A percentile compares a stretch with the other conserved stretches of the same genome.
Evolutionary conservation across 2,329 filamentous ascomycete genomes (phyloP).

Genomic region (Cladosporium sp.): DNA sequence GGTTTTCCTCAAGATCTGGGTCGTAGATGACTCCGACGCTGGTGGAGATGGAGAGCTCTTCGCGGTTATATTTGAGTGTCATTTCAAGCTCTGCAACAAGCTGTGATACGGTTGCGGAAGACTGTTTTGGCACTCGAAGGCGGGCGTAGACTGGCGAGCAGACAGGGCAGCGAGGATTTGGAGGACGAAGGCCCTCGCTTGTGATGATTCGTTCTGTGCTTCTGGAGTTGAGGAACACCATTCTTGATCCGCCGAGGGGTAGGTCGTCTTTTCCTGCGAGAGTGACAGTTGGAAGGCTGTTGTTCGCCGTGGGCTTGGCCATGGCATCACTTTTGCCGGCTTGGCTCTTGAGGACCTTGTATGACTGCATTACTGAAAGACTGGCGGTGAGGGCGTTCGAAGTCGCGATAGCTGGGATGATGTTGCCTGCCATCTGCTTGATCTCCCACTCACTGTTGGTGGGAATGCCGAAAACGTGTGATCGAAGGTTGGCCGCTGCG

Average conservation of each 20-base stretch:
- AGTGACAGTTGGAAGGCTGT: constrained; percentile 2
- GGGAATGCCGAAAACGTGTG: constrained; percentile 83
- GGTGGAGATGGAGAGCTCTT: constrained; percentile 70
- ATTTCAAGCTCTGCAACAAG: constrained; percentile 70
- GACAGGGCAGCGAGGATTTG: constrained; percentile 77
- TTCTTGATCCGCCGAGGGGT: constrained; percentile 47
- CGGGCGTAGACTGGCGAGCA: constrained; percentile 47
- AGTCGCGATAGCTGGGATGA: constrained; percentile 96
- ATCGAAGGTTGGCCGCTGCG: constrained; percentile 83
- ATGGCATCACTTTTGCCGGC: constrained; percentile 14
- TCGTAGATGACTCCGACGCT: constrained; percentile 80
- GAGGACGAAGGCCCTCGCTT: constrained; percentile 52
- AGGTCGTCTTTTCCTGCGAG: constrained; percentile 9
- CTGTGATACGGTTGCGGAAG: constrained; percentile 68
- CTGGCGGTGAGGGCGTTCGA: constrained; percentile 96
- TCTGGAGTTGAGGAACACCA: constrained; percentile 74
- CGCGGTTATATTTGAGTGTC: constrained; percentile 64
- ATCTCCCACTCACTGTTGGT: constrained; percentile 89
- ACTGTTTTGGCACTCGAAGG: constrained; percentile 14
- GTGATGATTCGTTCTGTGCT: constrained; percentile 56
- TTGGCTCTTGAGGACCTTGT: constrained; percentile 77
- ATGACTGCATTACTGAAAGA: constrained; percentile 84
- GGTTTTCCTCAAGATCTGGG: constrained; percentile 79
- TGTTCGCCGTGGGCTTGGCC: constrained; percentile 7
- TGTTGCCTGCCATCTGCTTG: constrained; percentile 98